Evolutionary conservation across 805 yeast genomes (phyloP).

Genomic region (Schwanniomyces occidentalis): DNA sequence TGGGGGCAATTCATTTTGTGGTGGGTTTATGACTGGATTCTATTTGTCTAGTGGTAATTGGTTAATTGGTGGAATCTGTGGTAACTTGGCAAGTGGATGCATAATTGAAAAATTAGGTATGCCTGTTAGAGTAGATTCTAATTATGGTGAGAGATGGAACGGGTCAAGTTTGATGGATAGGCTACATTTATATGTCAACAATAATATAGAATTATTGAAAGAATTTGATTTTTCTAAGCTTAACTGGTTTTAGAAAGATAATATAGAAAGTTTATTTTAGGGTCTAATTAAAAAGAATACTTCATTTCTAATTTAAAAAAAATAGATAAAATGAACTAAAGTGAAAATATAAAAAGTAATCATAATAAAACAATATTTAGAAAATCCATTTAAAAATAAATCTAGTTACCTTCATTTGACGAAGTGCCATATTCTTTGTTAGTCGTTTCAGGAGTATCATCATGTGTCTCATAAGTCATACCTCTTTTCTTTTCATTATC

Average conservation of each 20-base stretch:
- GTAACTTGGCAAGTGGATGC: slow-evolving; percentile 75
- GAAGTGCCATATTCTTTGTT: no score
- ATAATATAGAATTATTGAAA: slow-evolving; percentile 12
- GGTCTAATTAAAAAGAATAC: no score
- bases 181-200: slow-evolving; percentile 36
- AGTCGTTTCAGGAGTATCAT: no score
- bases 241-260: slow-evolving; percentile 7
- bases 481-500: no score
- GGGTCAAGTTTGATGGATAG: slow-evolving; percentile 48
- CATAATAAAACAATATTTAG: no score
- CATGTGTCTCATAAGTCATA: no score
- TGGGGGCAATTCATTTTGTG: slow-evolving; percentile 47
- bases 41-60: slow-evolving; percentile 48
- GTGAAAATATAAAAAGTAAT: no score
- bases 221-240: slow-evolving; percentile 3
- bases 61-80: slow-evolving; percentile 60
- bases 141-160: slow-evolving; percentile 56
- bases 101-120: slow-evolving; percentile 81
- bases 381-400: no score
- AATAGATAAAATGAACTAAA: no score
- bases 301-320: no score
- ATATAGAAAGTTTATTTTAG: no score
- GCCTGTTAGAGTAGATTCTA: slow-evolving; percentile 42
- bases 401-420: no score
- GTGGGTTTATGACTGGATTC: slow-evolving; percentile 54